Evolutionary conservation across 2,329 filamentous ascomycete genomes (phyloP).

Genomic region (Fusarium ambrosium): DNA sequence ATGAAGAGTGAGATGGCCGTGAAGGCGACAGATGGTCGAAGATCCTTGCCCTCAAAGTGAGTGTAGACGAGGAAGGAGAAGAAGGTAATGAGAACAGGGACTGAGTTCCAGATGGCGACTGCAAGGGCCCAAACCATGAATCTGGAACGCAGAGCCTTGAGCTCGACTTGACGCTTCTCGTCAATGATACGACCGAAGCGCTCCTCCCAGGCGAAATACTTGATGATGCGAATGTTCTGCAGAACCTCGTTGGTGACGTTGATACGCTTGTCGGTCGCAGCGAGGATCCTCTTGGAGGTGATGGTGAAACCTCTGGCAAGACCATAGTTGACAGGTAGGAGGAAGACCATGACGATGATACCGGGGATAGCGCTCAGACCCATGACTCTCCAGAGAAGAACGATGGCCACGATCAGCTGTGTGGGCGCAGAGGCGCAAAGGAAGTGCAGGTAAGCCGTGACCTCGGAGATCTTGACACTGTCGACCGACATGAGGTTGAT

Average conservation of each 20-base stretch:
- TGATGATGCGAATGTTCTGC: slow-evolving; percentile 98
- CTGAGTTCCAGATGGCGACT: slow-evolving; percentile 96
- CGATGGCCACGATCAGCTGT: slow-evolving; percentile 84
- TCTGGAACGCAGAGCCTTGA: slow-evolving; percentile 81
- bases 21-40: slow-evolving; percentile 94
- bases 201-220: slow-evolving; percentile 98
- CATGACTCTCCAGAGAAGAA: slow-evolving; percentile 89
- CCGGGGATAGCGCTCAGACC: slow-evolving; percentile 95
- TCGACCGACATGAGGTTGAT: slow-evolving; percentile 99
- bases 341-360: slow-evolving; percentile 87
- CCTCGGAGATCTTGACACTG: slow-evolving; percentile 97
- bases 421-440: slow-evolving; percentile 93
- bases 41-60: slow-evolving; percentile 85
- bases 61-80: slow-evolving; percentile 97
- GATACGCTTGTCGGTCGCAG: slow-evolving; percentile 94
- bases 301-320: slow-evolving; percentile 88
- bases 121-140: slow-evolving; percentile 94
- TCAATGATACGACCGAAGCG: slow-evolving; percentile 89
- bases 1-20: slow-evolving; percentile 97
- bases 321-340: slow-evolving; percentile 90
- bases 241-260: slow-evolving; percentile 97
- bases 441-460: slow-evolving; percentile 95
- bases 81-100: slow-evolving; percentile 95
- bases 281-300: slow-evolving; percentile 91
- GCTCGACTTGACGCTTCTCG: slow-evolving; percentile 85